These are phyloP conservation scores for Actinidia polygama DNA, from an alignment of 179 eudicot genomes.

Conservation along the genomic window DNA sequence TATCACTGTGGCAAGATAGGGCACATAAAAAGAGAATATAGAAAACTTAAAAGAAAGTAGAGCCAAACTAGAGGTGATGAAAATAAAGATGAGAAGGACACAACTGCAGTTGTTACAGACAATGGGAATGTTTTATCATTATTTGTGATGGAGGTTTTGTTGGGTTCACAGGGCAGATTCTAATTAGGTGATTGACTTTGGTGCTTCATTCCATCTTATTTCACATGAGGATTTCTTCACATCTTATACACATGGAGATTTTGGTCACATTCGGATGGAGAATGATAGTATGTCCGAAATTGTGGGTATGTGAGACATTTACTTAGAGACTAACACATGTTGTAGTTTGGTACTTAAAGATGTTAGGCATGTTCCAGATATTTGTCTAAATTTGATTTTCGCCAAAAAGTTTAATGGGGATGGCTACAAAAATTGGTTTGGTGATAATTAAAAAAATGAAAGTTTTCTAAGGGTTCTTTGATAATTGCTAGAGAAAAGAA, in stretches of 20 bases:
- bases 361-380: neutral
- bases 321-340: neutral
- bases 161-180: neutral
- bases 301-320: neutral
- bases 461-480: constrained; percentile 1
- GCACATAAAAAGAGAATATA: neutral
- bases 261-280: neutral
- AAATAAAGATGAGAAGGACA: neutral
- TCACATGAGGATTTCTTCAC: neutral
- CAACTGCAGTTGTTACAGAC: neutral
- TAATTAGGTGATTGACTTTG: neutral
- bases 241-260: neutral
- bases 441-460: neutral
- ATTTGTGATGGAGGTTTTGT: neutral
- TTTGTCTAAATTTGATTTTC: neutral
- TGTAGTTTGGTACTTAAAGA: neutral
- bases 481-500: neutral
- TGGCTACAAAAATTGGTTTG: neutral
- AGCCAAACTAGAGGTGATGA: neutral
- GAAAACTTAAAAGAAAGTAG: neutral
- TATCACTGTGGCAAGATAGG: neutral
- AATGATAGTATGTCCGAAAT: neutral
- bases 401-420: neutral
- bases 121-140: neutral
- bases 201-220: constrained; percentile 6